Evolutionary conservation across 331 rosid species (phyloP), one percentile per base, ranked within the genome.

Genomic region (Arachis monticola): DNA sequence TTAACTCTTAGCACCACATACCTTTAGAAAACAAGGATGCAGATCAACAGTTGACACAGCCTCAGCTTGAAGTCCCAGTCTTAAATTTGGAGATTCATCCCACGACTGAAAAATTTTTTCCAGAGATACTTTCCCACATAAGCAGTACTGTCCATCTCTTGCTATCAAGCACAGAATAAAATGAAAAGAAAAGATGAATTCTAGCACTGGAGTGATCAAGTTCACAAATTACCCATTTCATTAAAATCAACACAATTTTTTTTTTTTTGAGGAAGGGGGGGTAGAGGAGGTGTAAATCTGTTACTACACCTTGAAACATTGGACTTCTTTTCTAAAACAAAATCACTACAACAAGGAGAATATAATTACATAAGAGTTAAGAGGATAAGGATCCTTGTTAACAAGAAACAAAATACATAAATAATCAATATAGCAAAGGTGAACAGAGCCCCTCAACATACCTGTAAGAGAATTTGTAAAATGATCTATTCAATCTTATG

Each of bases 21-120:
- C 98, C 97, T 86, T 87, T 62, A 84, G 47, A 71, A 77, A 69
- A 81, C 98, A 91, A 67, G 96, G 84, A 71, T 72, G 75, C 86
- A 91, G 75, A 47, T 86, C 84, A 61, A 82, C 56, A 6, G 83
- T 72, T 17, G 83, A 61, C 64, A 75, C 76, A 57, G 84, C 63
- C 83, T 86, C 88, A 11, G 88, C 91, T 76, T 82, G 81, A 83
- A 79, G 86, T 67, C 87, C 89, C 83, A 80, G 69, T 70, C 75
- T 65, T 69, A 89, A 86, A 64, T 83, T 79, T 35, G 85, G 82
- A 79, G 84, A 80, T 59, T 46, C 78, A 60, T 80, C 78, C 92
- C 91, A 91, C 3, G 84, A 62, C 46, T 50, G 58, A 73, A 87
- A 86, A 55, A 89, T 86, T 62, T 79, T 69, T 64, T 90, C 86